Evolutionary conservation across 345 rosid genomes (phyloP).

Genomic region (Hypericum perforatum): DNA sequence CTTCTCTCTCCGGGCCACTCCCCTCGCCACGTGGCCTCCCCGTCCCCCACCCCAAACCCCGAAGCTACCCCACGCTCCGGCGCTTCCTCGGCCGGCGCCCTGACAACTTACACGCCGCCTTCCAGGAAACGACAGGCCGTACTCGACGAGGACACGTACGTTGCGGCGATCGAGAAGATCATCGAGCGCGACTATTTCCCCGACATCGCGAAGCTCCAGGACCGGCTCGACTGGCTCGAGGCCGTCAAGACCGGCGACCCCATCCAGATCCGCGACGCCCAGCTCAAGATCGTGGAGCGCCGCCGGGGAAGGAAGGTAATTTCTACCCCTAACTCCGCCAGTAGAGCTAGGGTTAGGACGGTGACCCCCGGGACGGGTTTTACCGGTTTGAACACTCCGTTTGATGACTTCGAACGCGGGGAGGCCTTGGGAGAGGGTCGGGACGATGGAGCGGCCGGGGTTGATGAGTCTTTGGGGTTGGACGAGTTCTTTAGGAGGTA

Average conservation of each 20-base stretch:
- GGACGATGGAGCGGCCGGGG: conserved; percentile 29
- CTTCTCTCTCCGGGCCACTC: conserved; percentile 72
- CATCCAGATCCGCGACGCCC: conserved; percentile 84
- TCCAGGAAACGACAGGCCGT: conserved; percentile 49
- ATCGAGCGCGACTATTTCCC: conserved; percentile 97
- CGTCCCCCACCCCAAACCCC: conserved; percentile 38
- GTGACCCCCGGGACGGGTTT: conserved; percentile 90
- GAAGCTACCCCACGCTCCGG: conserved; percentile 14
- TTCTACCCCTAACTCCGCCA: conserved; percentile 25
- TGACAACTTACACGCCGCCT: conserved; percentile 6
- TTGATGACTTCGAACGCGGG: conserved; percentile 56
- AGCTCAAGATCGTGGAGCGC: conserved; percentile 87
- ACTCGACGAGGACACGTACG: conserved; percentile 81
- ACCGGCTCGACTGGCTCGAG: conserved; percentile 89
- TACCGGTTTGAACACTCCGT: conserved; percentile 59
- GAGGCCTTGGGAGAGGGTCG: conserved; percentile 15
- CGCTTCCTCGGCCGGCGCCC: conserved; percentile 22
- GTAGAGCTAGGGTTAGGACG: conserved; percentile 16
- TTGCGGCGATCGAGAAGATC: conserved; percentile 79
- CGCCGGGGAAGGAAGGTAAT: conserved; percentile 43
- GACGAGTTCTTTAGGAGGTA: conserved; percentile 81
- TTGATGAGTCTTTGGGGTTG: conserved; percentile 49
- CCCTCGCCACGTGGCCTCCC: conserved; percentile 69
- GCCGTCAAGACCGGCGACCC: conserved; percentile 80
- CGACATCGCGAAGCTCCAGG: conserved; percentile 84